Evolutionary conservation across 2,329 filamentous ascomycete genomes (phyloP), one percentile per base, ranked within the genome.

Genomic region (Colletotrichum liaoningense): DNA sequence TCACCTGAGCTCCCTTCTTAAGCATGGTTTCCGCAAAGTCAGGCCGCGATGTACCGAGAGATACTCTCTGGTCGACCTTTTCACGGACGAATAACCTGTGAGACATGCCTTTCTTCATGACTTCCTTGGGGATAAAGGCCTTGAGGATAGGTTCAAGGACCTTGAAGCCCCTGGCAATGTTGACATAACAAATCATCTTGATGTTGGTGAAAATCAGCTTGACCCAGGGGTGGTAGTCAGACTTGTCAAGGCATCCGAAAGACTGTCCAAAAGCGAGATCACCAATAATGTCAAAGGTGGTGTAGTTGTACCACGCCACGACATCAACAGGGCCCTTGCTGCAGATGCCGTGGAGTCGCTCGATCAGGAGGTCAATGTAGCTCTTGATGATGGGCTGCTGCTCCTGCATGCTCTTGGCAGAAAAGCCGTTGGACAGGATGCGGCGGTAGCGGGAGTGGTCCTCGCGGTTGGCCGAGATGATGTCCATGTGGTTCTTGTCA

Each of bases 291-390:
- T 81, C 80, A 24, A 81, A 81, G 0, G 80, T 80, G 14, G 76
- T 71, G 49, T 63, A 79, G 62, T 77, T 79, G 76, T 77, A 80
- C 80, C 77, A 81, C 24, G 64, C 26, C 0, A 74, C 75, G 14
- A 81, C 71, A 63, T 82, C 75, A 30, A 79, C 54, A 4, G 65
- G 46, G 2, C 73, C 73, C 1, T 56, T 19, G 2, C 38, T 54
- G 11, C 65, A 74, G 14, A 81, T 75, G 28, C 83, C 80, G 30
- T 76, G 78, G 60, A 87, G 75, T 46, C 79, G 80, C 19, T 77
- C 63, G 35, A 86, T 79, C 52, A 87, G 79, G 16, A 84, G 73
- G 57, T 83, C 78, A 30, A 85, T 80, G 75, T 87, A 85, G 1
- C 74, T 72, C 69, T 79, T 77, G 71, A 88, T 76, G 8, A 78